Evolutionary conservation across 495 filamentous ascomycete genomes (phyloP).

Genomic region (Neurospora africana): DNA sequence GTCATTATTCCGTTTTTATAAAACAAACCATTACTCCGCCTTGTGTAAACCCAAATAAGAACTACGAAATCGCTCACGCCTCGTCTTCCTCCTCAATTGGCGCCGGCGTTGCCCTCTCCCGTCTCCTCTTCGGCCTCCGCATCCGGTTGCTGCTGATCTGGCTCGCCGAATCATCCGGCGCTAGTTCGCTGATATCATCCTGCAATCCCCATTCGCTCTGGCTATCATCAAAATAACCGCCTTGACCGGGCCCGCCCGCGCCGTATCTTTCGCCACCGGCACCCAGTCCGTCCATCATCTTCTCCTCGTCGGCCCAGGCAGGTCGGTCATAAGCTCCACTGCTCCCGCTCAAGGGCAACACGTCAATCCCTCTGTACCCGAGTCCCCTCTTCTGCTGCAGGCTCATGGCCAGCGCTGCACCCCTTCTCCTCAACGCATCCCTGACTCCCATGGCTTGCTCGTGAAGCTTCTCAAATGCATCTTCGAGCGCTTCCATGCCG

Average conservation of each 20-base stretch:
- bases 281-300: conserved; percentile 35
- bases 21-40: not conserved
- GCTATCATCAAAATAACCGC: conserved; percentile 27
- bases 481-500: conserved; percentile 89
- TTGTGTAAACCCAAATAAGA: not conserved
- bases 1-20: not conserved
- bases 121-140: conserved; percentile 58
- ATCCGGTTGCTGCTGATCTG: conserved; percentile 71
- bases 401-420: conserved; percentile 67
- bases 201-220: conserved; percentile 54
- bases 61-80: not conserved
- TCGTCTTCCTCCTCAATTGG: conserved; percentile 68
- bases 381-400: conserved; percentile 57
- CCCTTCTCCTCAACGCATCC: conserved; percentile 63
- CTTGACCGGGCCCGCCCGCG: conserved; percentile 45
- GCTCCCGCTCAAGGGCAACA: conserved; percentile 31
- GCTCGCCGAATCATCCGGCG: conserved; percentile 66
- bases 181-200: conserved; percentile 62
- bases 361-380: conserved; percentile 26
- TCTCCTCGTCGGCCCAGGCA: conserved; percentile 37
- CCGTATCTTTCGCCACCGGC: conserved; percentile 17
- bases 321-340: conserved; percentile 32
- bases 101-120: conserved; percentile 70
- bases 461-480: conserved; percentile 90
- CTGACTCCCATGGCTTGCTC: conserved; percentile 73